A percentile compares a stretch with the other conserved stretches of the same genome.
phyloP scores from a whole-genome alignment of 2,329 filamentous ascomycete genomes.

The Fusarium sublunatum region DNA sequence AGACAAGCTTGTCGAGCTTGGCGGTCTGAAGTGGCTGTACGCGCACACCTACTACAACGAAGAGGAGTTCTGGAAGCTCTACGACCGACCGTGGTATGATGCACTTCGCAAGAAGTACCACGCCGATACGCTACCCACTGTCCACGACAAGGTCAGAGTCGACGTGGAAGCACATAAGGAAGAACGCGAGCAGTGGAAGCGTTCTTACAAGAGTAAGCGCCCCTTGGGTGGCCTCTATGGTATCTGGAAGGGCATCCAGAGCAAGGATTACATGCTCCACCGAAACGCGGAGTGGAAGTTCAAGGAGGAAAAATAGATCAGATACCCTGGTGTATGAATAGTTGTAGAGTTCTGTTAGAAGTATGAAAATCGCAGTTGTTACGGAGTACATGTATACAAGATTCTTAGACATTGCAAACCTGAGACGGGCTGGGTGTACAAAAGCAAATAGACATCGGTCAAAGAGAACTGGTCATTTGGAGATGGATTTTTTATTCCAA shows the following conservation, averaged over 20 bases:
- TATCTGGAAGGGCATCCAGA: constrained; percentile 68
- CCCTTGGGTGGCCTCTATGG: constrained; percentile 70
- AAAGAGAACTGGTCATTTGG: constrained; percentile 5
- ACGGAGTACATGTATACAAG: constrained; percentile 2
- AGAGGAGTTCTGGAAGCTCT: constrained; percentile 74
- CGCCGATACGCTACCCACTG: constrained; percentile 70
- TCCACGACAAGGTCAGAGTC: constrained; percentile 77
- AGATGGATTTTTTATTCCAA: constrained; percentile 39
- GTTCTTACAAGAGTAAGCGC: constrained; percentile 60
- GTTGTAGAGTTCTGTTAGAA: constrained; percentile 19
- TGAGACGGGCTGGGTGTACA: constrained; percentile 2
- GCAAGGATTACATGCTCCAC: constrained; percentile 66
- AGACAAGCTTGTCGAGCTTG: constrained; percentile 72
- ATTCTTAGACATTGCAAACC: neutral
- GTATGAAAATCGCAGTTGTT: neutral
- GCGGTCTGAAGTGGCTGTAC: constrained; percentile 88
- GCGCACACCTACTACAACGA: constrained; percentile 86
- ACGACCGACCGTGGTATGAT: constrained; percentile 70
- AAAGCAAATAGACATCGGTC: constrained; percentile 1
- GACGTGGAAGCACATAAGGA: constrained; percentile 59
- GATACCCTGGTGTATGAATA: constrained; percentile 36
- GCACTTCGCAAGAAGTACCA: constrained; percentile 70
- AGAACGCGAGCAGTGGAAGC: constrained; percentile 53
- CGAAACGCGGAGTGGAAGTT: constrained; percentile 66
- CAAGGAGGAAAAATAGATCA: constrained; percentile 49